Base-by-base conservation (phyloP, 306 rosid genomes). In the Acmispon strigosus region DNA sequence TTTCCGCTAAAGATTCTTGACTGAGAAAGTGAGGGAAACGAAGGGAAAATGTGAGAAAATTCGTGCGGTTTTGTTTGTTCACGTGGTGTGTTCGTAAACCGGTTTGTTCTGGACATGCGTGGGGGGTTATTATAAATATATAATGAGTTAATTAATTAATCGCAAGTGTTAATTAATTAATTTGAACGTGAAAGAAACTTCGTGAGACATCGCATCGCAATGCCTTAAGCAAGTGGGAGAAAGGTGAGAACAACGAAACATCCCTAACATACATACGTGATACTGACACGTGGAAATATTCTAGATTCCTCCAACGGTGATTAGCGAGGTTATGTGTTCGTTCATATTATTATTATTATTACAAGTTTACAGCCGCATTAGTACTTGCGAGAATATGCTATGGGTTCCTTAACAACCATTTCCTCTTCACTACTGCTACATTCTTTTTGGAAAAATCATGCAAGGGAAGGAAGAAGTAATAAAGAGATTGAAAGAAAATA, bases 181-280 rank as follows among this genome's bases (percentile, higher is more conserved):
- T 27, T 12, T 18, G 7, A 60, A 17, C 0, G 20, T 8, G 6
- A 41, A 42, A 59, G 80, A 76, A 69, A 68, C 57, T 68, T 76
- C 80, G 17, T 20, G 70, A 76, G 57, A 50, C 57, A 49, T 72
- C 77, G 51, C 60, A 22, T 27, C 32, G 32, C 4, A 27, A 13
- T 15, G 2, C 29, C 29, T 41, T 74, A 13, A 19, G 10, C 6
- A 4, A 1, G 8, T 3, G 45, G 71, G 72, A 27, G 32, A 27
- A 27, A 27, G 3, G 32, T 27, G 32, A 2, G 3, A 27, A 27
- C 32, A 27, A 27, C 32, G 32, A 27, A 27, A 27, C 32, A 4
- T 27, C 0, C 4, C 32, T 27, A 4, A 27, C 32, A 2, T 27
- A 27, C 32, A 2, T 27, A 53, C 15, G 22, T 11, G 15, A 11